Evolutionary conservation across 2,329 filamentous ascomycete species (phyloP).

Genomic region (Juglanconis oblonga): DNA sequence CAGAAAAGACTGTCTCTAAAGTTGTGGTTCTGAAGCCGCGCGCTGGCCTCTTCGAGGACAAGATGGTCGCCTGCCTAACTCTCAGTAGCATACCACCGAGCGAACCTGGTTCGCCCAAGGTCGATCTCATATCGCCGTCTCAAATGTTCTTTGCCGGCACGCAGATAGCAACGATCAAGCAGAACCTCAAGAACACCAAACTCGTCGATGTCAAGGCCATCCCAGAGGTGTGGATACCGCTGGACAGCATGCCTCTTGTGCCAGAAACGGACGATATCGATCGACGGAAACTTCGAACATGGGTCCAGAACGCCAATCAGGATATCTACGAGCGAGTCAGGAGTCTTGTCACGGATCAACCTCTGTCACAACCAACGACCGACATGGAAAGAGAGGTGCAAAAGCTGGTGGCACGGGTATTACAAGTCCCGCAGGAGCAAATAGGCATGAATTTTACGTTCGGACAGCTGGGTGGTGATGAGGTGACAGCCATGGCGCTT

Average conservation of each 20-base stretch:
- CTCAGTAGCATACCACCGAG: constrained; percentile 30
- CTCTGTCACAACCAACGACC: constrained; percentile 32
- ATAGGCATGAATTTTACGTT: constrained; percentile 43
- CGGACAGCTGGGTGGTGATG: constrained; percentile 37
- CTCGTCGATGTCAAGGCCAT: constrained; percentile 34
- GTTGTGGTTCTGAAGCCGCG: constrained; percentile 44
- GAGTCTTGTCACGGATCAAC: constrained; percentile 37
- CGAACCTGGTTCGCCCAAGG: constrained; percentile 28
- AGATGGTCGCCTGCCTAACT: constrained; percentile 45
- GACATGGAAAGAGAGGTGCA: constrained; percentile 39
- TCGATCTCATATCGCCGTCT: constrained; percentile 33
- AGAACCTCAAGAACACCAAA: constrained; percentile 30
- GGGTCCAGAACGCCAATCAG: constrained; percentile 52
- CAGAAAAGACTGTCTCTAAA: constrained; percentile 37
- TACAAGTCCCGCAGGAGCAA: constrained; percentile 35
- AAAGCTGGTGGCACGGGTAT: constrained; percentile 34
- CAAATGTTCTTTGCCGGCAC: constrained; percentile 39
- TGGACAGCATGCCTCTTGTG: constrained; percentile 42
- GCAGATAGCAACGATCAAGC: constrained; percentile 39
- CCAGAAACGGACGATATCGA: constrained; percentile 37
- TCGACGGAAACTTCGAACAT: constrained; percentile 46
- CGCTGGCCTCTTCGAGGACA: constrained; percentile 49
- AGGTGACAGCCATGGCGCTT: constrained; percentile 37
- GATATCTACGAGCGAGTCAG: constrained; percentile 43
- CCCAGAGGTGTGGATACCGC: constrained; percentile 47